phyloP scores from a whole-genome alignment of 2,329 filamentous ascomycete genomes.

The Ophiostoma australiae region DNA sequence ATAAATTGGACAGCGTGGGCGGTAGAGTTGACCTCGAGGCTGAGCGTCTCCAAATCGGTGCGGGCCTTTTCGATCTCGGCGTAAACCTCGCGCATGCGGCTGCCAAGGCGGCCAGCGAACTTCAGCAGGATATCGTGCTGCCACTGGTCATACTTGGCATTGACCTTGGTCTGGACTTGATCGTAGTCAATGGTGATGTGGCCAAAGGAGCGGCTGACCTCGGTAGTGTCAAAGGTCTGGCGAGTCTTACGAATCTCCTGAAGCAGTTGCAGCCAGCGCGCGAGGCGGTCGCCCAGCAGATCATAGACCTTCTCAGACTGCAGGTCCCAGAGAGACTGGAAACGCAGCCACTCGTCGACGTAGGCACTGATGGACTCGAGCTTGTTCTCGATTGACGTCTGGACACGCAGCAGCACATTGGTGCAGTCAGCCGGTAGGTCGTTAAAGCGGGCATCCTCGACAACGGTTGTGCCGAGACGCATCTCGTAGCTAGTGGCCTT shows the following conservation, averaged over 20 bases:
- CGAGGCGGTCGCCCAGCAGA: slow-evolving; percentile 81
- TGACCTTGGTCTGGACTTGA: slow-evolving; percentile 97
- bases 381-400: slow-evolving; percentile 77
- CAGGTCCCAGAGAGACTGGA: slow-evolving; percentile 96
- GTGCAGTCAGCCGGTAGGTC: slow-evolving; percentile 81
- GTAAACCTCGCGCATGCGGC: slow-evolving; percentile 86
- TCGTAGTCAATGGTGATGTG: slow-evolving; percentile 96
- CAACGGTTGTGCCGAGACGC: slow-evolving; percentile 63
- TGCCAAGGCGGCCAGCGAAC: slow-evolving; percentile 83
- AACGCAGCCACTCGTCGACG: slow-evolving; percentile 97
- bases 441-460: slow-evolving; percentile 68
- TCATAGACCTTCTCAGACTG: slow-evolving; percentile 95
- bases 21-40: slow-evolving; percentile 88
- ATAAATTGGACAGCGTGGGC: slow-evolving; percentile 98
- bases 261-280: slow-evolving; percentile 90
- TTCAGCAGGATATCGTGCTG: slow-evolving; percentile 94
- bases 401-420: slow-evolving; percentile 71
- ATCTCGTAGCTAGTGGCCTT: slow-evolving; percentile 95
- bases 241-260: slow-evolving; percentile 95
- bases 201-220: slow-evolving; percentile 86
- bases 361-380: slow-evolving; percentile 74
- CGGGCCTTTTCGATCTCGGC: slow-evolving; percentile 87
- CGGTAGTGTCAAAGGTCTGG: slow-evolving; percentile 94
- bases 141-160: slow-evolving; percentile 99
- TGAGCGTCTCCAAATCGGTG: slow-evolving; percentile 84